Conservation (phyloP, 805 yeast genomes). For the Lipomyces yamadae region DNA sequence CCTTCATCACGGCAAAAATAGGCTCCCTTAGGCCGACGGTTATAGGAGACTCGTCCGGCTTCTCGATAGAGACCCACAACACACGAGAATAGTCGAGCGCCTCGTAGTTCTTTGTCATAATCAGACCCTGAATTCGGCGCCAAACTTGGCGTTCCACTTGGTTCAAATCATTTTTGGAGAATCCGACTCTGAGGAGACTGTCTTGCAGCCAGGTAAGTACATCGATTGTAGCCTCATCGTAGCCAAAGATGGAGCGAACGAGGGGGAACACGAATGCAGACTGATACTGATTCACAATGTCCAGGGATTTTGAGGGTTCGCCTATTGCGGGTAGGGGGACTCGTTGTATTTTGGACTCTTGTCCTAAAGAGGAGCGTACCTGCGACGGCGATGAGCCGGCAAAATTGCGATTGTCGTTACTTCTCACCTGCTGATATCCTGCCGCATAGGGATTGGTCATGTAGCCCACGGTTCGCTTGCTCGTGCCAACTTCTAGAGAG, state of each 20-base stretch:
- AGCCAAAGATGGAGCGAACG: conserved; percentile 16
- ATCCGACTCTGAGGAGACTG: background rate
- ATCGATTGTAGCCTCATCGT: conserved; percentile 6
- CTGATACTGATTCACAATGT: background rate
- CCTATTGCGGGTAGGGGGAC: background rate
- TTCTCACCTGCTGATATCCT: background rate
- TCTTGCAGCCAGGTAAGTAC: background rate
- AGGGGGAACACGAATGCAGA: conserved; percentile 13
- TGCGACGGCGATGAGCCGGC: background rate
- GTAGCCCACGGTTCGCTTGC: background rate
- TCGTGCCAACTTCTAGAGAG: background rate
- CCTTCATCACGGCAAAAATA: background rate
- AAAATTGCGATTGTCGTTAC: background rate
- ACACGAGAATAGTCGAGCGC: background rate
- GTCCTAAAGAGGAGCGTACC: background rate
- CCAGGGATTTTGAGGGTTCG: conserved; percentile 4
- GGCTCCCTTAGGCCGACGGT: conserved; percentile 5
- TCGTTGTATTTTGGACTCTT: background rate
- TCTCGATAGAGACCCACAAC: background rate
- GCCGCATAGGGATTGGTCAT: background rate
- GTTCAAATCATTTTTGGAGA: background rate
- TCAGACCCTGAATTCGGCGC: conserved; percentile 12
- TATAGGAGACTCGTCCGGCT: background rate
- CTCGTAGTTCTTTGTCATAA: conserved; percentile 5
- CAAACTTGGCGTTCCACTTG: background rate